phyloP scores from a whole-genome alignment of 225 moss, liverwort and hornwort genomes.

The Asterella californica region DNA sequence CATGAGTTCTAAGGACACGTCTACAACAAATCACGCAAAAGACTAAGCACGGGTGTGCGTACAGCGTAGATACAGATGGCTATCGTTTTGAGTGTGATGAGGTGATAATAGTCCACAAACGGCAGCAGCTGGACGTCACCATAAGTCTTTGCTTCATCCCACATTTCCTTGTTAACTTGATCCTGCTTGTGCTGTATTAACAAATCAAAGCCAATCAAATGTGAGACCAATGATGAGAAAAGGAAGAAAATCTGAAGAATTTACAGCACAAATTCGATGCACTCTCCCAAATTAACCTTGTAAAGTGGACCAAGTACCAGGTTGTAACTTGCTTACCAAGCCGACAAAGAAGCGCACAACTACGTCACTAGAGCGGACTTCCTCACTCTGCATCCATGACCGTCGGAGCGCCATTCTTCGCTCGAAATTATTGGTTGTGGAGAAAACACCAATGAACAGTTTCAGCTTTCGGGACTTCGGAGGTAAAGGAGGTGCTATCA shows the following conservation, averaged over 20 bases:
- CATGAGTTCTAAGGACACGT: too few relatives aligned
- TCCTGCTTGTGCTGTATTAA: slow-evolving; percentile 72
- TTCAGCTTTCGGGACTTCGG: slow-evolving; percentile 36
- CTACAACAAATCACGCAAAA: too few relatives aligned
- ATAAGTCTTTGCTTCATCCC: slow-evolving; percentile 77
- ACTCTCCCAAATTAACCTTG: not conserved
- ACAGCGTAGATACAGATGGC: slow-evolving; percentile 90
- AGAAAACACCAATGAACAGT: slow-evolving; percentile 83
- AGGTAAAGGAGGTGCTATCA: slow-evolving; percentile 72
- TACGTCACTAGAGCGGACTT: slow-evolving; percentile 76
- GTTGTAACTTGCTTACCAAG: slow-evolving; percentile 47
- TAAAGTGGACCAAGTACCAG: not conserved
- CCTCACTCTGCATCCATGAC: slow-evolving; percentile 93
- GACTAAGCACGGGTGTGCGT: slow-evolving; percentile 23
- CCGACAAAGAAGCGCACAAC: slow-evolving; percentile 98
- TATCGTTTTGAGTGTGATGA: slow-evolving; percentile 85
- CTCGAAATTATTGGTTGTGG: slow-evolving; percentile 84
- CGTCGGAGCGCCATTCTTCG: slow-evolving; percentile 87
- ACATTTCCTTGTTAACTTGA: slow-evolving; percentile 88
- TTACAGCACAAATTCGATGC: not conserved
- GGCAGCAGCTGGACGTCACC: slow-evolving; percentile 92
- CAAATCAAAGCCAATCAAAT: slow-evolving; percentile 13
- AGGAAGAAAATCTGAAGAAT: not conserved
- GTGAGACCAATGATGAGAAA: not conserved
- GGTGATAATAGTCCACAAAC: slow-evolving; percentile 85